phyloP scores from a whole-genome alignment of 192 early-diverging fungal species.

The Backusella westeae region DNA sequence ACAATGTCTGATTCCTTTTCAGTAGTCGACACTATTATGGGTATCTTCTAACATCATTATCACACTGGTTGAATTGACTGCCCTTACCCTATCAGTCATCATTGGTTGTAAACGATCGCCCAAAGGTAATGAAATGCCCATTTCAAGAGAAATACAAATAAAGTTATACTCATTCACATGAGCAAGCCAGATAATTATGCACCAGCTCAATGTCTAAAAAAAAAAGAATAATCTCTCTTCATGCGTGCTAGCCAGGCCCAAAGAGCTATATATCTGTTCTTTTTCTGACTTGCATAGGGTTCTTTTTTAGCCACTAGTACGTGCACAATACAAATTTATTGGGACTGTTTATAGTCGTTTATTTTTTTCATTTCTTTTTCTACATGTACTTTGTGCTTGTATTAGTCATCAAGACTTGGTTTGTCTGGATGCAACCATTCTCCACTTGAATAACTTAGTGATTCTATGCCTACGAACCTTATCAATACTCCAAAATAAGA shows the following conservation, averaged over 20 bases:
- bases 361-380: too few species aligned
- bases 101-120: constrained; percentile 84
- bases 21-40: background rate
- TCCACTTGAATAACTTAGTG: too few species aligned
- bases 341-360: too few species aligned
- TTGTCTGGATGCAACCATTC: too few species aligned
- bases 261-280: background rate
- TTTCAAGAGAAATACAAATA: constrained; percentile 85
- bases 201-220: constrained; percentile 75
- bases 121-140: constrained; percentile 90
- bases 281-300: background rate
- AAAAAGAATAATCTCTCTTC: background rate
- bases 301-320: too few species aligned
- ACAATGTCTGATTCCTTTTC: background rate
- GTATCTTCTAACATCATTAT: constrained; percentile 66
- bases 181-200: constrained; percentile 85
- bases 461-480: too few species aligned
- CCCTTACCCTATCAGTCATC: constrained; percentile 92
- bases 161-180: constrained; percentile 87
- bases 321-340: too few species aligned
- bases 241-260: too few species aligned
- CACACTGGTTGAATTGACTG: constrained; percentile 87
- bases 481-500: too few species aligned
- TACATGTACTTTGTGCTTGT: too few species aligned
- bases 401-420: too few species aligned